Evolutionary conservation across 2,329 filamentous ascomycete species (phyloP).

Genomic region (Thermothelomyces thermophilus): DNA sequence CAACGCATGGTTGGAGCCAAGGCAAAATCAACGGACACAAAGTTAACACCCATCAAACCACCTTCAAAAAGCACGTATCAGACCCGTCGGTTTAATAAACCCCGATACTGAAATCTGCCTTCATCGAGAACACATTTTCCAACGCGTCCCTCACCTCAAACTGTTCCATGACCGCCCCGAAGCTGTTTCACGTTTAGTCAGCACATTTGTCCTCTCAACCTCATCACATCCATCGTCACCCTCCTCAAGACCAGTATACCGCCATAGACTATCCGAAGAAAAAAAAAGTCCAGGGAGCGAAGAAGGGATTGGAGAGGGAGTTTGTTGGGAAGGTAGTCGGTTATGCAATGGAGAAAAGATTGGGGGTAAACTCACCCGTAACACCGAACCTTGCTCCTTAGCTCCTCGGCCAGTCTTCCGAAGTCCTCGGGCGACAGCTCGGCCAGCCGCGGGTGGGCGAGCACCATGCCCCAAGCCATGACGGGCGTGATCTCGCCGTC

Average conservation of each 20-base stretch:
- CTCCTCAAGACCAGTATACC: too few relatives aligned
- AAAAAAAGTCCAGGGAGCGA: background rate
- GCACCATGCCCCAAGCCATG: slow-evolving; percentile 84
- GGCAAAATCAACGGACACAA: too few relatives aligned
- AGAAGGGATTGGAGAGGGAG: background rate
- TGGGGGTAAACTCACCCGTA: slow-evolving; percentile 68
- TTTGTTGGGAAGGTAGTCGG: too few relatives aligned
- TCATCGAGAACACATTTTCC: slow-evolving; percentile 60
- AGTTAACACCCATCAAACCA: too few relatives aligned
- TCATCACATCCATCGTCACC: too few relatives aligned
- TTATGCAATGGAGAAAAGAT: slow-evolving; percentile 2
- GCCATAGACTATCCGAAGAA: background rate
- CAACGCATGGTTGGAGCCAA: too few relatives aligned
- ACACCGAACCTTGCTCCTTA: slow-evolving; percentile 77
- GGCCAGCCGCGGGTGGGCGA: slow-evolving; percentile 61
- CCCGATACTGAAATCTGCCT: slow-evolving; percentile 34
- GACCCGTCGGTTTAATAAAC: too few relatives aligned
- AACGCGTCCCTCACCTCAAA: slow-evolving; percentile 72
- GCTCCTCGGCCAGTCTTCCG: slow-evolving; percentile 61
- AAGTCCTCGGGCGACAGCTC: slow-evolving; percentile 65
- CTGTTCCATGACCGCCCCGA: slow-evolving; percentile 58
- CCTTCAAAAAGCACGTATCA: too few relatives aligned
- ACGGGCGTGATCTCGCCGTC: slow-evolving; percentile 91
- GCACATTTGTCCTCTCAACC: background rate
- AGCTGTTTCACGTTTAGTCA: slow-evolving; percentile 33